A percentile compares a stretch with the other conserved stretches of the same genome.
Evolutionary conservation across 306 rosid genomes (phyloP).

Genomic region (Glycine latifolia): DNA sequence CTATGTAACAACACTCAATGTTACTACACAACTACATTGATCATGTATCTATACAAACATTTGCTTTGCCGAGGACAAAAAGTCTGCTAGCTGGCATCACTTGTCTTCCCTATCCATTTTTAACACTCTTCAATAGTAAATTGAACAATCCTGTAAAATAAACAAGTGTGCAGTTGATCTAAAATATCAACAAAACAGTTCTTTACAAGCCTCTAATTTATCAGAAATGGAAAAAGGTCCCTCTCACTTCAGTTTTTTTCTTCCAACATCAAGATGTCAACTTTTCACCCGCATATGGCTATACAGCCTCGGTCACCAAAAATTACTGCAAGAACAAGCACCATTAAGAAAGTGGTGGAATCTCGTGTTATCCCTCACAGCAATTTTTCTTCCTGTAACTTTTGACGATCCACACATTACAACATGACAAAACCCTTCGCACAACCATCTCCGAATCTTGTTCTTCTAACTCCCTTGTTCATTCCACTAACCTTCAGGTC

Average conservation of each 20-base stretch:
- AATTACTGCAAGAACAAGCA: slow-evolving; percentile 75
- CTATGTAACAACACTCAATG: no score
- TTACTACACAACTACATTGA: not conserved
- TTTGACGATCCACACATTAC: slow-evolving; percentile 76
- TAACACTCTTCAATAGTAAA: slow-evolving; percentile 23
- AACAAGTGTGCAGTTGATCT: slow-evolving; percentile 8
- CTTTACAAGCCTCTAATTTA: slow-evolving; percentile 11
- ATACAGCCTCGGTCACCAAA: slow-evolving; percentile 64
- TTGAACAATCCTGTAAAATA: slow-evolving; percentile 9
- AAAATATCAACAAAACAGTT: slow-evolving; percentile 31
- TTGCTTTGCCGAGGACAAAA: not conserved
- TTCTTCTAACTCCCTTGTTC: no score
- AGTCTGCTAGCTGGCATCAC: not conserved
- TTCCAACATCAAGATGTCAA: slow-evolving; percentile 13
- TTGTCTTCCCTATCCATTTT: slow-evolving; percentile 6
- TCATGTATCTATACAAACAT: not conserved
- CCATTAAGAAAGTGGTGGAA: slow-evolving; percentile 83
- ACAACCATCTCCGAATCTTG: no score
- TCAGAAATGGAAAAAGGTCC: slow-evolving; percentile 13
- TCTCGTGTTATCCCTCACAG: slow-evolving; percentile 78
- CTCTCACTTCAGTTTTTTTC: slow-evolving; percentile 22
- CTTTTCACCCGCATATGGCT: slow-evolving; percentile 16
- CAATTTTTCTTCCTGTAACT: slow-evolving; percentile 70
- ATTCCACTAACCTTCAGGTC: no score
- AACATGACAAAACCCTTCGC: no score